Evolutionary conservation across 2,329 filamentous ascomycete species (phyloP).

Genomic region (Fusarium nanum): DNA sequence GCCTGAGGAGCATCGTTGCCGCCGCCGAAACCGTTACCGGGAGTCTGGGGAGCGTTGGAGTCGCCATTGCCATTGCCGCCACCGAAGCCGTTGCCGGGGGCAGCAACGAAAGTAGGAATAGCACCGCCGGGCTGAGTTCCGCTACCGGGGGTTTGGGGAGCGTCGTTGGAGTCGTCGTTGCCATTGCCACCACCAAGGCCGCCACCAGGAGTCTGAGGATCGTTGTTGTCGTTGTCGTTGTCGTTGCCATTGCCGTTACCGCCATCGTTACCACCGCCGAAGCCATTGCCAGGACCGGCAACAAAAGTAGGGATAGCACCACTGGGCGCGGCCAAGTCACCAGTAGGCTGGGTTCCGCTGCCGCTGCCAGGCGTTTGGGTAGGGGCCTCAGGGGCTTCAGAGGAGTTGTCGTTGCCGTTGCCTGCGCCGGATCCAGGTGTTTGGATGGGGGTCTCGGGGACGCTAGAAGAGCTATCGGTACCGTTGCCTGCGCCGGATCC

Average conservation of each 20-base stretch:
- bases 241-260: not conserved
- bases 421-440: not conserved
- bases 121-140: not conserved
- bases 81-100: conserved; percentile 23
- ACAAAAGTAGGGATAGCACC: conserved; percentile 15
- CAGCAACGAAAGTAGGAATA: conserved; percentile 19
- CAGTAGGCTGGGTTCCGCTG: not conserved
- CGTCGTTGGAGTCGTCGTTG: not conserved
- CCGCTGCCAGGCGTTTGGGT: conserved; percentile 10
- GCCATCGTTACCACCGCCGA: conserved; percentile 11
- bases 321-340: conserved; percentile 1
- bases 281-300: conserved; percentile 23
- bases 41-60: not conserved
- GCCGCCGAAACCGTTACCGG: not conserved
- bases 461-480: not conserved
- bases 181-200: not conserved
- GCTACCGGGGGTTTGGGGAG: not conserved
- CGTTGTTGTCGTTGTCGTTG: not conserved
- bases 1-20: not conserved
- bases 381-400: not conserved
- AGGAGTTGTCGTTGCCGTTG: not conserved
- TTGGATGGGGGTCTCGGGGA: not conserved
- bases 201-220: not conserved
- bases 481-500: not conserved
- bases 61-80: not conserved